Percentiles rank a stretch among this genome's conserved stretches.
Conservation (phyloP, 495 filamentous ascomycete genomes). For the Trypethelium eluteriae region DNA sequence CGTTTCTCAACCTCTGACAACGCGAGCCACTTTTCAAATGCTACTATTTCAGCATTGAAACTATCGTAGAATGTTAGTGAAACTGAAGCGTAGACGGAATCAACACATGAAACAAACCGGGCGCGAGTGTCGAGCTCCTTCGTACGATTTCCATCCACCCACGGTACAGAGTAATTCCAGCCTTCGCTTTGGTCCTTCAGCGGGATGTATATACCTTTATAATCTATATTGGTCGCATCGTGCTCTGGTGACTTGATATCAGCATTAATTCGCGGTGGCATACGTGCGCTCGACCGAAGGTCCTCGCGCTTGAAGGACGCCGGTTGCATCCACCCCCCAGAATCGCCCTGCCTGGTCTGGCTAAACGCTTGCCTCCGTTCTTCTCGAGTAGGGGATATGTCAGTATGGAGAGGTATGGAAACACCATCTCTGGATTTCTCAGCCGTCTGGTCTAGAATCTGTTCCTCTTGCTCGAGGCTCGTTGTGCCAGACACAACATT, state of each 20-base stretch:
- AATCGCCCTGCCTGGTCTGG: neutral
- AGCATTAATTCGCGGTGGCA: neutral
- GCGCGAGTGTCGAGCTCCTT: neutral
- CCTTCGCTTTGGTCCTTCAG: neutral
- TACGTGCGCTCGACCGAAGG: neutral
- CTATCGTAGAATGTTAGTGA: neutral
- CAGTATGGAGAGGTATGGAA: too few relatives aligned
- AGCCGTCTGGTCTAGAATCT: too few relatives aligned
- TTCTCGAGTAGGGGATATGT: too few relatives aligned
- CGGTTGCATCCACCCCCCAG: neutral
- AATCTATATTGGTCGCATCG: neutral
- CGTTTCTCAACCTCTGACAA: neutral
- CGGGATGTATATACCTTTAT: neutral
- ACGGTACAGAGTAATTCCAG: neutral
- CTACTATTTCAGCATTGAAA: neutral
- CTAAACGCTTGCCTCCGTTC: neutral
- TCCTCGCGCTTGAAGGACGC: neutral
- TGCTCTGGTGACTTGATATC: neutral
- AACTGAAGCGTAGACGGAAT: neutral
- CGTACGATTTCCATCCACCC: neutral
- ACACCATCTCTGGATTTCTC: too few relatives aligned
- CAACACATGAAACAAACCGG: neutral
- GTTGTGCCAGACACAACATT: too few relatives aligned
- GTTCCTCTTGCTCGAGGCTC: too few relatives aligned
- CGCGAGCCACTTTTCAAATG: neutral